Evolutionary conservation across 208 protist genomes (phyloP).

Genomic region (Crithidia expoeki): DNA sequence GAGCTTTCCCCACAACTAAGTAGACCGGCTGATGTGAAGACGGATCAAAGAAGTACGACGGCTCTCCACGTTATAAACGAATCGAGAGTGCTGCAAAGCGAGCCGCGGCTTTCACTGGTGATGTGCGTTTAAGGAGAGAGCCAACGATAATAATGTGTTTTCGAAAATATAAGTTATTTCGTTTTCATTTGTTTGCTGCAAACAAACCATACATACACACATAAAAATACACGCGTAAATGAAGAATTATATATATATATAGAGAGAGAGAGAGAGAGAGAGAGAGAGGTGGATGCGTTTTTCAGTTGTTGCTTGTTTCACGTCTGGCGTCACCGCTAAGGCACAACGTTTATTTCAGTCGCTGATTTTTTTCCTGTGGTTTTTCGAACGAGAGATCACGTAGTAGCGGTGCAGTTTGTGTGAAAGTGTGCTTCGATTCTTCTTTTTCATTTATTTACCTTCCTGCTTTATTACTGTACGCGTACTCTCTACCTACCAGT

Average conservation of each 20-base stretch:
- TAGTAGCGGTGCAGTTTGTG: conserved; percentile 11
- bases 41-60: not conserved
- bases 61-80: conserved; percentile 6
- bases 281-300: not conserved
- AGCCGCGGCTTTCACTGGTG: not conserved
- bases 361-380: conserved; percentile 30
- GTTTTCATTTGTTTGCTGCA: not conserved
- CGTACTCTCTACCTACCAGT: conserved; percentile 10
- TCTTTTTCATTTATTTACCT: conserved; percentile 7
- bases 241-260: conserved; percentile 4
- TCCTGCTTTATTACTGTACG: conserved; percentile 20
- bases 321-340: not conserved
- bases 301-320: not conserved
- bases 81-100: not conserved
- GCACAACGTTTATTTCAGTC: conserved; percentile 1
- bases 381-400: conserved; percentile 8
- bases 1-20: not conserved
- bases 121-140: not conserved
- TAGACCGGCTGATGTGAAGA: not conserved
- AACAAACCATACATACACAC: not conserved
- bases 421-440: not conserved
- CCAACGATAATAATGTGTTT: not conserved
- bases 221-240: not conserved
- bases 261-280: not conserved
- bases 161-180: not conserved